Base-by-base conservation (phyloP, 768 basidiomycete genomes). In the Tulasnella sp. region DNA sequence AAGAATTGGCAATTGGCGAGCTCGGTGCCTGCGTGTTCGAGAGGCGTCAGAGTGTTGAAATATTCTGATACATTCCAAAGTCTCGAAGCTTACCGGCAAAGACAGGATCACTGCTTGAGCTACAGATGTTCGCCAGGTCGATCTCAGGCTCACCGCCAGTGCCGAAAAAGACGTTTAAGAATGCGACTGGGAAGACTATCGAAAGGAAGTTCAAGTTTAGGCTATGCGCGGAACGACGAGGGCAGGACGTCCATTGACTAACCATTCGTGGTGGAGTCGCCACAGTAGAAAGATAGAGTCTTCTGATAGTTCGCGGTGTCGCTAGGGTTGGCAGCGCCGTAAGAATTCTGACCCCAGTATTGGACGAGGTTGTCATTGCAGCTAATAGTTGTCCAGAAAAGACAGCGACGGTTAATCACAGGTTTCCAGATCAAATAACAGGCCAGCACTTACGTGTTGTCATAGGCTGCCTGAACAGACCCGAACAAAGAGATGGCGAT, bases 291-390 rank as follows among this genome's bases (percentile, higher is more conserved):
- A 3, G 78, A 76, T 54, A 86, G 71, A 0, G 75, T 70, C 66
- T 84, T 76, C 72, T 85, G 83, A 61, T 71, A 83, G 64, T 81
- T 74, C 29, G 79, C 75, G 0, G 73, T 68, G 60, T 83, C 75
- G 21, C 66, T 66, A 15, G 67, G 54, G 61, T 78, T 73, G 4
- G 70, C 72, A 9, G 83, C 84, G 41, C 84, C 84, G 60, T 84
- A 83, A 1, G 84, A 84, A 64, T 85, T 82, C 68, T 87, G 83
- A 60, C 84, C 85, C 82, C 82, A 85, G 67, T 84, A 85, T 25
- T 29, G 25, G 29, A 61, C 60, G 21, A 61, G 24, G 45, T 61
- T 61, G 27, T 34, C 22, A 34, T 60, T 60, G 22, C 59, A 60
- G n/a, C n/a, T n/a, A n/a, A n/a, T n/a, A n/a, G n/a, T n/a, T n/a